A percentile compares a stretch with the other conserved stretches of the same genome.
phyloP scores from a whole-genome alignment of 768 basidiomycete species.

The Thelephora aurantiotincta region DNA sequence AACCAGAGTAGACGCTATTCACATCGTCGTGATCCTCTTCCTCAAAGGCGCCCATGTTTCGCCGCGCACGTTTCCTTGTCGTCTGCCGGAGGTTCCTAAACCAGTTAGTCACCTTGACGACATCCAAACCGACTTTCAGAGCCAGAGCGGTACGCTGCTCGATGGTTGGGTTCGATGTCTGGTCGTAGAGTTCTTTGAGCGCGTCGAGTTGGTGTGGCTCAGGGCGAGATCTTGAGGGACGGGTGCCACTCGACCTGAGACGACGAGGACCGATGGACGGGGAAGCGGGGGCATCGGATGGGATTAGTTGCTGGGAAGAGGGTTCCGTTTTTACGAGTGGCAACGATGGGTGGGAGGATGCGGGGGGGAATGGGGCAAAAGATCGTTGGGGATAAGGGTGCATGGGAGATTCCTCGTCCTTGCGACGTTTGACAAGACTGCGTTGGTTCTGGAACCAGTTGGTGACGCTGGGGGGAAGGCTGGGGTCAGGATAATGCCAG shows the following conservation, averaged over 20 bases:
- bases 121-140: slow-evolving; percentile 71
- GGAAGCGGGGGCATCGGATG: slow-evolving; percentile 19
- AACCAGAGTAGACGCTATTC: slow-evolving; percentile 6
- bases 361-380: slow-evolving; percentile 18
- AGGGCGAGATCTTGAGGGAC: slow-evolving; percentile 62
- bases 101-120: slow-evolving; percentile 81
- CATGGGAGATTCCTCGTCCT: slow-evolving; percentile 33
- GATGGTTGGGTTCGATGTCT: slow-evolving; percentile 61
- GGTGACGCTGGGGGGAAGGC: slow-evolving; percentile 34
- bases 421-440: slow-evolving; percentile 59
- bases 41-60: slow-evolving; percentile 26
- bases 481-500: slow-evolving; percentile 8
- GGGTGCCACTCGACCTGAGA: slow-evolving; percentile 21
- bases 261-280: slow-evolving; percentile 23
- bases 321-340: slow-evolving; percentile 13
- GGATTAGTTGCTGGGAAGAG: neutral
- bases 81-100: slow-evolving; percentile 77
- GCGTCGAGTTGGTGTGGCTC: slow-evolving; percentile 69
- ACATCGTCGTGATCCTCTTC: slow-evolving; percentile 28
- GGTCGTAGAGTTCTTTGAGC: slow-evolving; percentile 52
- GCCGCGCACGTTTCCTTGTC: slow-evolving; percentile 53
- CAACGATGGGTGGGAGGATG: slow-evolving; percentile 29
- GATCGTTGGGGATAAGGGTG: slow-evolving; percentile 10
- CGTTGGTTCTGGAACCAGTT: slow-evolving; percentile 87
- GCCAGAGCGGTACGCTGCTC: slow-evolving; percentile 68